Evolutionary conservation across 2,329 filamentous ascomycete species (phyloP), one percentile per base, ranked within the genome.

Genomic region (Cladobotryum mycophilum): DNA sequence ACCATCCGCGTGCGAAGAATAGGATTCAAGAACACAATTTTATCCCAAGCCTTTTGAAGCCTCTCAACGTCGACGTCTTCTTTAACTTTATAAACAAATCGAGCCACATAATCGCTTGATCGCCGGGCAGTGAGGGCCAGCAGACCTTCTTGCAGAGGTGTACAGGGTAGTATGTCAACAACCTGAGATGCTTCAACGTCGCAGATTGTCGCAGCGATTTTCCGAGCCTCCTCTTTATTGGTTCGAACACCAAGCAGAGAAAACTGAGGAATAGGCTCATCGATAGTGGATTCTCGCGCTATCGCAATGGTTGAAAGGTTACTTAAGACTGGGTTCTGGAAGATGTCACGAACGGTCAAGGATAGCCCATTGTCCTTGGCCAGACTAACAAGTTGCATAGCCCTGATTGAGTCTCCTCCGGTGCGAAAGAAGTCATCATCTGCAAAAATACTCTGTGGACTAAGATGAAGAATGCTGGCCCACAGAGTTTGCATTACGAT

Each of bases 101-200:
- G 45, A 4, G 53, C 46, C 8, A 56, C 47, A 44, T 61, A 61
- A 15, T 54, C 55, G 2, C 59, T 58, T 0, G 56, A 52, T 3
- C 57, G 54, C 18, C 59, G 61, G 3, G 55, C 54, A 7, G 57
- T 55, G 20, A 61, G 53, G 6, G 58, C 60, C 44, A 73, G 60
- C 2, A 73, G 61, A 6, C 67, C 68, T 53, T 69, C 67, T 44
- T 73, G 70, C 2, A 72, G 58, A 4, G 64, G 58, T 6, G 67
- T 67, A 53, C 65, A 67, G 7, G 69, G 70, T 44, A 30, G 25
- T 30, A 30, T 8, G 9, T 30, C 25, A 11, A 30, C 25, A 30
- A 30, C 6, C 8, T 8, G 25, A 30, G 25, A 30, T 7, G 9
- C 25, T 30, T 67, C 70, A 3, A 66, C 55, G 44, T 73, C 65